Conservation (phyloP, 805 yeast species). For the Pichia phayaonensis region DNA sequence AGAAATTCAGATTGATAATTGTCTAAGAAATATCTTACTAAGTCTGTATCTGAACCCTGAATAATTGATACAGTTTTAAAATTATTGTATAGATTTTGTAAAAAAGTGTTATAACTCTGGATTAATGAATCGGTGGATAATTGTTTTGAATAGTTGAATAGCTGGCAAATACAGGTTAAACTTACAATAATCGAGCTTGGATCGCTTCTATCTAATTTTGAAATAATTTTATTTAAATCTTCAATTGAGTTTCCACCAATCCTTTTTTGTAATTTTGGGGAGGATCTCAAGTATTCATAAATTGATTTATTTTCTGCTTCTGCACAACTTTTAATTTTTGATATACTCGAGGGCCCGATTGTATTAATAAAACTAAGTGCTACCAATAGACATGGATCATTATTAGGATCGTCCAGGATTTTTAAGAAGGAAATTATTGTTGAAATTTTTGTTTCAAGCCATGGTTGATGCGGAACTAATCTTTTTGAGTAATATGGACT, state of each 20-base stretch:
- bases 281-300: conserved; percentile 16
- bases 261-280: conserved; percentile 7
- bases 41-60: conserved; percentile 21
- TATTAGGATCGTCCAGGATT: conserved; percentile 28
- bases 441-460: conserved; percentile 41
- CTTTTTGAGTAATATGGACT: conserved; percentile 28
- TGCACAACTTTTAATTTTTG: conserved; percentile 14
- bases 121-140: conserved; percentile 8
- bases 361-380: conserved; percentile 18
- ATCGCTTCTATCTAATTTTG: conserved; percentile 21
- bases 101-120: conserved; percentile 23
- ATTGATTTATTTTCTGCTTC: conserved; percentile 17
- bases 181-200: conserved; percentile 32
- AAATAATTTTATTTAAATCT: neutral
- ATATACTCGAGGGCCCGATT: conserved; percentile 17
- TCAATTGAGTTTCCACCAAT: neutral
- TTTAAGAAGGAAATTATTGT: conserved; percentile 43
- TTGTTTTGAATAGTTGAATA: conserved; percentile 32
- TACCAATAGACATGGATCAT: conserved; percentile 23
- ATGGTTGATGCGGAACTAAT: conserved; percentile 39
- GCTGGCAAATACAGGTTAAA: conserved; percentile 27
- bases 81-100: conserved; percentile 31
- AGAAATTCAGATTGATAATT: conserved; percentile 24
- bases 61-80: conserved; percentile 19
- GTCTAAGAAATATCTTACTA: conserved; percentile 34